Evolutionary conservation across 1,139 yeast species (phyloP).

Genomic region (Zygoascus sp.): DNA sequence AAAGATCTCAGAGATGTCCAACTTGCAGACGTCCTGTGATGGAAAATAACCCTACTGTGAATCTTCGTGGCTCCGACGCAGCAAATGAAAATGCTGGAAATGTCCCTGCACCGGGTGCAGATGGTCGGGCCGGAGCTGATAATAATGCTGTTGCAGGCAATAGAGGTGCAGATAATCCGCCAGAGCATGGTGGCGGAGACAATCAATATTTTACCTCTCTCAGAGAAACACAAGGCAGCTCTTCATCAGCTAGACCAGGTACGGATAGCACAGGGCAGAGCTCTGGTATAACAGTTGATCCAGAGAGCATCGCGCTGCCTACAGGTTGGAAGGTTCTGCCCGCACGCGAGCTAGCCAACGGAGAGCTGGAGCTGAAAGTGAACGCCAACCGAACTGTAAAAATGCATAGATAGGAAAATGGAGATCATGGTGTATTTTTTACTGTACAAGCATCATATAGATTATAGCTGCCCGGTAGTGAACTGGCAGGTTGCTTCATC

Average conservation of each 20-base stretch:
- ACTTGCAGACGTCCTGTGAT: conserved; percentile 76
- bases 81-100: background rate
- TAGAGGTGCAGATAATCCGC: background rate
- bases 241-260: conserved; percentile 3
- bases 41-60: conserved; percentile 16
- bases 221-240: background rate
- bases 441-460: no score
- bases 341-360: conserved; percentile 15
- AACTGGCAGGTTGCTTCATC: no score
- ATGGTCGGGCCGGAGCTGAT: background rate
- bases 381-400: conserved; percentile 9
- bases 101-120: no score
- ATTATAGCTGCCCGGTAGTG: no score
- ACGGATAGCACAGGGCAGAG: conserved; percentile 4
- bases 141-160: background rate
- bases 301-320: conserved; percentile 17
- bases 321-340: conserved; percentile 23
- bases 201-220: background rate
- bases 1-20: conserved; percentile 87
- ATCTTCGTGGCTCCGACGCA: conserved; percentile 1
- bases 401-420: conserved; percentile 2
- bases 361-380: conserved; percentile 10
- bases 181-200: background rate
- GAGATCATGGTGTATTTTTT: no score
- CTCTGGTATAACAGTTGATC: background rate